Evolutionary conservation across 2,329 filamentous ascomycete genomes (phyloP).

Genomic region (Aspergillus brasiliensis): DNA sequence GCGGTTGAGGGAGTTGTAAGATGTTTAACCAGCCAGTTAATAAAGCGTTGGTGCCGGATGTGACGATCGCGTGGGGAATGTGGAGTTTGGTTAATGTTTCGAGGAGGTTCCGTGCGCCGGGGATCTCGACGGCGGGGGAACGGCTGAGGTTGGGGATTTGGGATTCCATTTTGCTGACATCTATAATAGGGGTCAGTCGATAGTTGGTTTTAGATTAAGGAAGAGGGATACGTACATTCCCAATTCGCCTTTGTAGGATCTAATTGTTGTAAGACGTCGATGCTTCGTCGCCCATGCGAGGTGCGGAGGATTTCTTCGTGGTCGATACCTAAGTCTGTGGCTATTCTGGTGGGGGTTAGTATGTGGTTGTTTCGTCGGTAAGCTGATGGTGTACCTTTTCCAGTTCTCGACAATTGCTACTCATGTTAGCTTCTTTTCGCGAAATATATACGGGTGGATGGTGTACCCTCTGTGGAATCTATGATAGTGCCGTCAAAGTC

Average conservation of each 20-base stretch:
- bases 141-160: background rate
- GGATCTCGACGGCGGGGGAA: slow-evolving; percentile 4
- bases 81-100: background rate
- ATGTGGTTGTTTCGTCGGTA: background rate
- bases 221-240: slow-evolving; percentile 6
- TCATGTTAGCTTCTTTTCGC: background rate
- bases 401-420: slow-evolving; percentile 9
- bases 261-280: background rate
- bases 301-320: slow-evolving; percentile 2
- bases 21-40: slow-evolving; percentile 4
- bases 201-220: too few species aligned
- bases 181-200: too few species aligned
- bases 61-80: slow-evolving; percentile 3
- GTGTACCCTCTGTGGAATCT: slow-evolving; percentile 9
- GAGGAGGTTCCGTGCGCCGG: slow-evolving; percentile 4
- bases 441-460: too few species aligned
- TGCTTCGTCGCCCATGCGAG: slow-evolving; percentile 9
- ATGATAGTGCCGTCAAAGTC: slow-evolving; percentile 14
- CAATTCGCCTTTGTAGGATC: slow-evolving; percentile 8
- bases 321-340: slow-evolving; percentile 4
- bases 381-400: background rate
- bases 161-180: slow-evolving; percentile 9
- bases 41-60: background rate
- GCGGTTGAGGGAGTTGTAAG: slow-evolving; percentile 3
- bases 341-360: background rate